phyloP scores from a whole-genome alignment of 352 stramenopile genomes.

The Paralagenidium karlingii region DNA sequence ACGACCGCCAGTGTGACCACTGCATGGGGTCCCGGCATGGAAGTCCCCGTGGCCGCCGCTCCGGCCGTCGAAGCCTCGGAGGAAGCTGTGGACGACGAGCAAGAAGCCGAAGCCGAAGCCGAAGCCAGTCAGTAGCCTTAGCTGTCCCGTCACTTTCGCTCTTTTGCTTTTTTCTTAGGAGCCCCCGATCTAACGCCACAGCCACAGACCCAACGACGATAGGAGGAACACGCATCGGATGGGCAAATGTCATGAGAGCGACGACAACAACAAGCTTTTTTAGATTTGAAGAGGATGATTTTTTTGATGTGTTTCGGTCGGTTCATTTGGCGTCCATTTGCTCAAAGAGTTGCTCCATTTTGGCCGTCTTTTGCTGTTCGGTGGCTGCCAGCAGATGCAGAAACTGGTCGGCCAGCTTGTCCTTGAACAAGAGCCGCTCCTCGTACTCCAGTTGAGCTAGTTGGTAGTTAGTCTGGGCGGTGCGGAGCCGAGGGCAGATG shows the following conservation, averaged over 20 bases:
- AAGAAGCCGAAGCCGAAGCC: slow-evolving; percentile 22
- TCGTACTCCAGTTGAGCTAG: slow-evolving; percentile 55
- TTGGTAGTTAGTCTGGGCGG: too few species aligned
- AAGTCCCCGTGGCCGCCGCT: slow-evolving; percentile 10
- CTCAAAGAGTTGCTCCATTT: slow-evolving; percentile 66
- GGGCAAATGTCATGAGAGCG: too few species aligned
- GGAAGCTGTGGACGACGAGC: slow-evolving; percentile 22
- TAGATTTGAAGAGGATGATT: neutral
- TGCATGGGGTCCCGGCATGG: slow-evolving; percentile 48
- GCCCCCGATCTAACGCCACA: slow-evolving; percentile 16
- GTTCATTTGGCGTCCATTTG: slow-evolving; percentile 19
- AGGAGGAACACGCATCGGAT: slow-evolving; percentile 1
- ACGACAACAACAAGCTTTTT: slow-evolving; percentile 1
- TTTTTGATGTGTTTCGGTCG: neutral
- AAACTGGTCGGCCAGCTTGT: slow-evolving; percentile 62
- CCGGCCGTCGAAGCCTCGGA: slow-evolving; percentile 16
- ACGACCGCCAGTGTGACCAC: slow-evolving; percentile 7
- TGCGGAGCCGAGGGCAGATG: too few species aligned
- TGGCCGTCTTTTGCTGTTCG: slow-evolving; percentile 54
- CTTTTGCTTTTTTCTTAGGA: slow-evolving; percentile 16
- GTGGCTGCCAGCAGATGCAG: slow-evolving; percentile 50
- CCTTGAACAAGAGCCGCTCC: slow-evolving; percentile 60
- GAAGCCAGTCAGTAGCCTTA: slow-evolving; percentile 3
- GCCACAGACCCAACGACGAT: slow-evolving; percentile 1
- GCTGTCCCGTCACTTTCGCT: neutral